Percentiles rank a stretch among this genome's conserved stretches.
Conservation (phyloP, 2,329 filamentous ascomycete species). For the Eutypella sp. region DNA sequence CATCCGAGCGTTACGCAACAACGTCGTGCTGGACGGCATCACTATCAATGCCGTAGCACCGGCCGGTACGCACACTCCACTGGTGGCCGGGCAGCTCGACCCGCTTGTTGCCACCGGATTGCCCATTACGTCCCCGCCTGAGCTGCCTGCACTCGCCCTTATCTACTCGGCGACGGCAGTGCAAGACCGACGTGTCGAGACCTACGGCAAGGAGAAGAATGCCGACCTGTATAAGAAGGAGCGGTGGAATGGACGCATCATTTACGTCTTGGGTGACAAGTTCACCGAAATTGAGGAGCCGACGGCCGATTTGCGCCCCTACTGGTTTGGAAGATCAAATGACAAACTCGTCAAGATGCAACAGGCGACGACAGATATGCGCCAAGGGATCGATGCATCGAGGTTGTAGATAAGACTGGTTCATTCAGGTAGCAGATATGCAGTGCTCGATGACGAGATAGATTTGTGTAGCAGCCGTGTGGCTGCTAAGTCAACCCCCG, state of each 20-base stretch:
- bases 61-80: not conserved
- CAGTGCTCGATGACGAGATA: not conserved
- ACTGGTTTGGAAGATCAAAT: not conserved
- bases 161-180: not conserved
- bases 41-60: not conserved
- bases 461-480: not conserved
- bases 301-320: not conserved
- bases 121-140: not conserved
- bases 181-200: not conserved
- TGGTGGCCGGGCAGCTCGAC: not conserved
- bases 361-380: not conserved
- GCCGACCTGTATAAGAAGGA: not conserved
- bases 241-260: not conserved
- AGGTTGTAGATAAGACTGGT: not conserved
- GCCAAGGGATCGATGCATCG: not conserved
- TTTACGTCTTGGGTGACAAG: not conserved
- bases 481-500: not conserved
- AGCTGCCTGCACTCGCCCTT: not conserved
- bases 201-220: not conserved
- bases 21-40: not conserved
- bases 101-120: not conserved
- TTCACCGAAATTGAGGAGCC: not conserved
- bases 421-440: not conserved
- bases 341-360: not conserved
- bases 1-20: not conserved